A percentile compares a stretch with the other conserved stretches of the same genome.
Conservation (phyloP, 805 yeast genomes). For the Nakazawaea ishiwadae region DNA sequence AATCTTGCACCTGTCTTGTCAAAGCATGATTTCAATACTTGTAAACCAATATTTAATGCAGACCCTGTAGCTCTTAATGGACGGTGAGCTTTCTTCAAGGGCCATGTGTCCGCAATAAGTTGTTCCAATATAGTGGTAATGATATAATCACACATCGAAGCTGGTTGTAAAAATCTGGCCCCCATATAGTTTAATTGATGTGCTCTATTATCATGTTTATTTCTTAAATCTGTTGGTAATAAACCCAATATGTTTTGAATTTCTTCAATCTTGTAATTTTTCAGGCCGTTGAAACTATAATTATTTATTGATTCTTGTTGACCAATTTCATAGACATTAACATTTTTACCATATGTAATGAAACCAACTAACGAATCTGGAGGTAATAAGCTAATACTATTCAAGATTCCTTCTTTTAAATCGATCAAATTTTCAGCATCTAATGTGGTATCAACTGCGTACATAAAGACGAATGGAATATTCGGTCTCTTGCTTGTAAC, state of each 20-base stretch:
- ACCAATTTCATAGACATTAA: conserved; percentile 50
- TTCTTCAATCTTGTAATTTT: conserved; percentile 43
- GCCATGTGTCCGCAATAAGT: conserved; percentile 45
- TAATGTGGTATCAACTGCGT: conserved; percentile 53
- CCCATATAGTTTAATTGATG: conserved; percentile 23
- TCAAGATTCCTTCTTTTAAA: conserved; percentile 43
- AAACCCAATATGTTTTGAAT: conserved; percentile 43
- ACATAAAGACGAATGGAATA: conserved; percentile 45
- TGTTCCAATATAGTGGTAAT: conserved; percentile 44
- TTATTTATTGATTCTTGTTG: conserved; percentile 28
- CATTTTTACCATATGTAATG: conserved; percentile 56
- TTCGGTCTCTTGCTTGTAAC: conserved; percentile 25
- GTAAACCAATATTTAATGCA: conserved; percentile 46
- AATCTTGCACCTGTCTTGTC: conserved; percentile 51
- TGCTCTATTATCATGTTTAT: conserved; percentile 13
- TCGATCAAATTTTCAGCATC: conserved; percentile 47
- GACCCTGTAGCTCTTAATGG: conserved; percentile 53
- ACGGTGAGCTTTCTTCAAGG: conserved; percentile 39
- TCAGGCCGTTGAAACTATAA: conserved; percentile 52
- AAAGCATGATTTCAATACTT: conserved; percentile 31
- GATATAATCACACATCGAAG: conserved; percentile 45
- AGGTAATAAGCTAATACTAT: conserved; percentile 42
- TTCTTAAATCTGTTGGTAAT: conserved; percentile 27
- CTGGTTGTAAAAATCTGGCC: conserved; percentile 41
- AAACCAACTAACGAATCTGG: conserved; percentile 52